Percentiles rank a stretch among this genome's conserved stretches.
These are phyloP conservation scores for Alternaria viburni DNA, from an alignment of 2,329 filamentous ascomycete genomes.

Conservation along the genomic window DNA sequence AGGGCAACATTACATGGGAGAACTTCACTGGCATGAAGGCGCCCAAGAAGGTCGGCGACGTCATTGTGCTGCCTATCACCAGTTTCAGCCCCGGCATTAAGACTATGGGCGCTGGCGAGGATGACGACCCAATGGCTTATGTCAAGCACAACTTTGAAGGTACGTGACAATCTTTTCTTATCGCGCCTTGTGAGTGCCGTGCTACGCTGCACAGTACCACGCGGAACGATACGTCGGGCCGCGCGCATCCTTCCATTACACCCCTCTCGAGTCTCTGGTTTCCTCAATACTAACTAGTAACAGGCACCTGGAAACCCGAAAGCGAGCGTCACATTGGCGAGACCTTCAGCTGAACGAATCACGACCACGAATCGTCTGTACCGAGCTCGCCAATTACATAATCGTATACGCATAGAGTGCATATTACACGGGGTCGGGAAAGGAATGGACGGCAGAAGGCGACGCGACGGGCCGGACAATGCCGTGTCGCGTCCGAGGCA, in stretches of 20 bases:
- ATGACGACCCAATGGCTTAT: slow-evolving; percentile 94
- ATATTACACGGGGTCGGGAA: not conserved
- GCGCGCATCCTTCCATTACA: not conserved
- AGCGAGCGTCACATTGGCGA: slow-evolving; percentile 44
- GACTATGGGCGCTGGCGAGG: slow-evolving; percentile 89
- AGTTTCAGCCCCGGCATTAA: slow-evolving; percentile 94
- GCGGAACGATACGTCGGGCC: not conserved
- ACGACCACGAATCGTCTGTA: not conserved
- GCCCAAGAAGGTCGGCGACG: slow-evolving; percentile 88
- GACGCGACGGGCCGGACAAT: not conserved
- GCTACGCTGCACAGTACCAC: slow-evolving; percentile 5
- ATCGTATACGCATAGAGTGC: not conserved
- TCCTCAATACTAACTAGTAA: slow-evolving; percentile 29
- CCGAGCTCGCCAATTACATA: not conserved
- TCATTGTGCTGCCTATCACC: slow-evolving; percentile 92
- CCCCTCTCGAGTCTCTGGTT: slow-evolving; percentile 3
- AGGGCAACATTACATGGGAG: slow-evolving; percentile 78
- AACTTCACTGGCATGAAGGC: slow-evolving; percentile 88
- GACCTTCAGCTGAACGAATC: slow-evolving; percentile 32
- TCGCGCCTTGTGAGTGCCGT: not conserved
- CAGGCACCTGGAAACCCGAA: slow-evolving; percentile 48
- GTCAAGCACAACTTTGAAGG: slow-evolving; percentile 97
- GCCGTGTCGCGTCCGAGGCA: not conserved
- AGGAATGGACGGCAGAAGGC: not conserved
- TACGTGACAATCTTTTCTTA: slow-evolving; percentile 54